A percentile compares a stretch with the other conserved stretches of the same genome.
These are phyloP conservation scores for Sordariomycetes sp. DNA, from an alignment of 2,329 filamentous ascomycete species.

Conservation along the genomic window DNA sequence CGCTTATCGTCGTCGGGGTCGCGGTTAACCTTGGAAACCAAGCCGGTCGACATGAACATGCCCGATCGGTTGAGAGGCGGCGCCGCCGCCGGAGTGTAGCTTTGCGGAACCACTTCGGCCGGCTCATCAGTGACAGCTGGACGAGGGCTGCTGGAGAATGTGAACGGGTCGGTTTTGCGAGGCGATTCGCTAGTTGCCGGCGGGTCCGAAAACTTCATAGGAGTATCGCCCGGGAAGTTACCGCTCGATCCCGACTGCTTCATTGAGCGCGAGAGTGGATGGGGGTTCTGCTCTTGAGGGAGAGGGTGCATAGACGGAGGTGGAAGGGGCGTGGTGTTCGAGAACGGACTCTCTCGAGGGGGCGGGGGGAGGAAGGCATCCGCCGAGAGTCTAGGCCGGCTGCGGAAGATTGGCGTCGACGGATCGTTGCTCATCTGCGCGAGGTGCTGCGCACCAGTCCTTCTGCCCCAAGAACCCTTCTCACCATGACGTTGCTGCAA, in stretches of 20 bases:
- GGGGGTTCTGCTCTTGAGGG: constrained; percentile 41
- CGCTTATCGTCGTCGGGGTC: constrained; percentile 59
- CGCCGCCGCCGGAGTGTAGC: constrained; percentile 1
- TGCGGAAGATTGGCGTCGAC: constrained; percentile 39
- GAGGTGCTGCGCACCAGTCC: constrained; percentile 42
- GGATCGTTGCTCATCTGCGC: constrained; percentile 36
- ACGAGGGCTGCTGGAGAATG: not conserved
- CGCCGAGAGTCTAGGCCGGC: constrained; percentile 60
- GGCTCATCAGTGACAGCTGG: not conserved
- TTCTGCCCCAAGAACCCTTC: constrained; percentile 48
- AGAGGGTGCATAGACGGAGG: constrained; percentile 39
- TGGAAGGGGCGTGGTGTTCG: constrained; percentile 33
- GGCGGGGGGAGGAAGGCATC: constrained; percentile 59
- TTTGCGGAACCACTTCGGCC: not conserved
- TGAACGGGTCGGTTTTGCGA: not conserved
- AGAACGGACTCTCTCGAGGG: constrained; percentile 51
- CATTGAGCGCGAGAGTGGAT: constrained; percentile 76
- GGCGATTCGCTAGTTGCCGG: constrained; percentile 15
- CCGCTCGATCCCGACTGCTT: constrained; percentile 79
- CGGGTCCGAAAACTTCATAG: constrained; percentile 7
- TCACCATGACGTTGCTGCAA: constrained; percentile 71
- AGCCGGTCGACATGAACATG: constrained; percentile 76
- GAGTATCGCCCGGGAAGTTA: constrained; percentile 60
- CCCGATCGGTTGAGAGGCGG: constrained; percentile 4
- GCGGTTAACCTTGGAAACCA: constrained; percentile 90